Evolutionary conservation across 495 filamentous ascomycete genomes (phyloP).

Genomic region (Podospora bellae-mahoneyi): DNA sequence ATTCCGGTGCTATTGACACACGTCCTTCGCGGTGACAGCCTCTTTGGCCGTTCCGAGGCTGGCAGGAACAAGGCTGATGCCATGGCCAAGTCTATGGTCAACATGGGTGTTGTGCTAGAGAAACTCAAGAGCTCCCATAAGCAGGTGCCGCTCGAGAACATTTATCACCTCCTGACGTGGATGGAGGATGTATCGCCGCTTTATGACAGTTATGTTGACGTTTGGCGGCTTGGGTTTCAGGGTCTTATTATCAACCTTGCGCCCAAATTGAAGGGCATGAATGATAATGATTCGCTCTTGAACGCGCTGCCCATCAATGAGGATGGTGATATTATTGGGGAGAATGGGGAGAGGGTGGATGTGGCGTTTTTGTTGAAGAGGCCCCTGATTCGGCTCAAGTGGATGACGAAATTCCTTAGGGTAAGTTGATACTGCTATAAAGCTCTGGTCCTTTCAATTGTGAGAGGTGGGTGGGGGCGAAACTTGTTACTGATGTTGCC

Average conservation of each 20-base stretch:
- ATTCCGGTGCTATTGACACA: conserved; percentile 88
- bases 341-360: conserved; percentile 84
- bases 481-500: conserved; percentile 1
- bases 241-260: conserved; percentile 93
- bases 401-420: conserved; percentile 79
- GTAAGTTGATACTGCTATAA: conserved; percentile 35
- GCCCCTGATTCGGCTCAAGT: conserved; percentile 83
- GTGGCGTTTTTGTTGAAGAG: conserved; percentile 90
- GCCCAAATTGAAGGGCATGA: conserved; percentile 51
- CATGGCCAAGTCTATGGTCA: conserved; percentile 81
- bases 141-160: conserved; percentile 67
- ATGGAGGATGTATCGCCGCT: conserved; percentile 69
- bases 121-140: conserved; percentile 75
- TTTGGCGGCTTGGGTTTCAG: conserved; percentile 93
- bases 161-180: conserved; percentile 72
- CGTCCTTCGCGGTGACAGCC: conserved; percentile 68
- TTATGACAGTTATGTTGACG: conserved; percentile 83
- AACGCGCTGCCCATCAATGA: conserved; percentile 71
- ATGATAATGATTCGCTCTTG: conserved; percentile 57
- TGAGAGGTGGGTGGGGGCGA: background rate
- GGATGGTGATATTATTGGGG: conserved; percentile 71
- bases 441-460: background rate
- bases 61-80: conserved; percentile 34
- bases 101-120: conserved; percentile 91
- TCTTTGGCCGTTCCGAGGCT: conserved; percentile 65